Evolutionary conservation across 768 basidiomycete species (phyloP).

Genomic region (Leccinum incarnatum): DNA sequence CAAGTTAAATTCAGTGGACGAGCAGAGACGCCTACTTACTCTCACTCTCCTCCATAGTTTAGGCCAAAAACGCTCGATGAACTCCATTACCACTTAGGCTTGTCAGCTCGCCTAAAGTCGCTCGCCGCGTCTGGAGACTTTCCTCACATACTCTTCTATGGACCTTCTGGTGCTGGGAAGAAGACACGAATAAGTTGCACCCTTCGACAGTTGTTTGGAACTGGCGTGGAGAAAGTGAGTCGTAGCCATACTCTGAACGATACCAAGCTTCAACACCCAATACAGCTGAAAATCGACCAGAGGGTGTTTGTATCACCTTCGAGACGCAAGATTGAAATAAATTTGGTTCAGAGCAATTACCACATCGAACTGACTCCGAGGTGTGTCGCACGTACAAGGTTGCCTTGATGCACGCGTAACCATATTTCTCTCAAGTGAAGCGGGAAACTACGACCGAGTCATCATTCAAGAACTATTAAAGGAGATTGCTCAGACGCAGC

Average conservation of each 20-base stretch:
- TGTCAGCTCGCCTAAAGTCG: conserved; percentile 77
- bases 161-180: conserved; percentile 95
- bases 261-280: neutral
- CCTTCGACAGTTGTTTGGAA: conserved; percentile 83
- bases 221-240: conserved; percentile 86
- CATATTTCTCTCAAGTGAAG: conserved; percentile 61
- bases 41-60: conserved; percentile 48
- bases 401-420: neutral
- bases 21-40: neutral
- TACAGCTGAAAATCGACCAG: conserved; percentile 95
- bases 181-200: conserved; percentile 95
- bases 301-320: conserved; percentile 92
- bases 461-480: conserved; percentile 97
- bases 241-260: neutral
- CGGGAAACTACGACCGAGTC: conserved; percentile 90
- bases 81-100: conserved; percentile 82
- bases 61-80: conserved; percentile 82
- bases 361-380: conserved; percentile 98
- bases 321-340: conserved; percentile 91
- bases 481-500: conserved; percentile 98
- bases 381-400: conserved; percentile 39
- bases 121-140: conserved; percentile 90
- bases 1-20: neutral
- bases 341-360: conserved; percentile 96
- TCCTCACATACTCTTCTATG: conserved; percentile 97